phyloP scores from a whole-genome alignment of 2,329 filamentous ascomycete genomes.

The Lachnellula occidentalis region DNA sequence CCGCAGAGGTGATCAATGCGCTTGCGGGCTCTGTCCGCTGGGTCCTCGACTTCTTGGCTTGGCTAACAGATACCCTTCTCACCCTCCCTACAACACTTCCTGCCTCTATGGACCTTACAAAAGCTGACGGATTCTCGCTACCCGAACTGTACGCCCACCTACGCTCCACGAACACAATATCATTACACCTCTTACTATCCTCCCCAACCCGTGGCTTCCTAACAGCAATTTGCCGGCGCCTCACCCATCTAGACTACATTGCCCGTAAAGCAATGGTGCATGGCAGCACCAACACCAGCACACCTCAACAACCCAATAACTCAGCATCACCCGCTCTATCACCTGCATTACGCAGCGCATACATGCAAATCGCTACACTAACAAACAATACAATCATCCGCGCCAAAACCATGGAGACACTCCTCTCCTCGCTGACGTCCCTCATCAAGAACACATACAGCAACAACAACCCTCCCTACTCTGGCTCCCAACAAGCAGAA shows the following conservation, averaged over 20 bases:
- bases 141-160: constrained; percentile 47
- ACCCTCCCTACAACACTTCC: constrained; percentile 45
- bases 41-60: constrained; percentile 65
- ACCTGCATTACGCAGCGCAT: constrained; percentile 25
- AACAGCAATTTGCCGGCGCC: constrained; percentile 59
- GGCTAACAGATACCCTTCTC: constrained; percentile 56
- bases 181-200: constrained; percentile 61
- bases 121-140: constrained; percentile 38
- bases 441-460: constrained; percentile 27
- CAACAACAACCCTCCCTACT: constrained; percentile 13
- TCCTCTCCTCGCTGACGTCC: constrained; percentile 24
- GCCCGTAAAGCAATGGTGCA: constrained; percentile 27
- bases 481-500: constrained; percentile 16
- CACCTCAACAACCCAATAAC: constrained; percentile 1
- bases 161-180: constrained; percentile 49
- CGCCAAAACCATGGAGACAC: constrained; percentile 28
- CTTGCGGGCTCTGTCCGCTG: constrained; percentile 73
- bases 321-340: constrained; percentile 9
- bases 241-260: constrained; percentile 49
- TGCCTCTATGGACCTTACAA: constrained; percentile 42
- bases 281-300: constrained; percentile 8
- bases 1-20: constrained; percentile 62
- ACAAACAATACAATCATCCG: constrained; percentile 25
- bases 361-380: constrained; percentile 28
- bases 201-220: constrained; percentile 71